phyloP scores from a whole-genome alignment of 2,329 filamentous ascomycete species.

The Aspergillus eucalypticola region DNA sequence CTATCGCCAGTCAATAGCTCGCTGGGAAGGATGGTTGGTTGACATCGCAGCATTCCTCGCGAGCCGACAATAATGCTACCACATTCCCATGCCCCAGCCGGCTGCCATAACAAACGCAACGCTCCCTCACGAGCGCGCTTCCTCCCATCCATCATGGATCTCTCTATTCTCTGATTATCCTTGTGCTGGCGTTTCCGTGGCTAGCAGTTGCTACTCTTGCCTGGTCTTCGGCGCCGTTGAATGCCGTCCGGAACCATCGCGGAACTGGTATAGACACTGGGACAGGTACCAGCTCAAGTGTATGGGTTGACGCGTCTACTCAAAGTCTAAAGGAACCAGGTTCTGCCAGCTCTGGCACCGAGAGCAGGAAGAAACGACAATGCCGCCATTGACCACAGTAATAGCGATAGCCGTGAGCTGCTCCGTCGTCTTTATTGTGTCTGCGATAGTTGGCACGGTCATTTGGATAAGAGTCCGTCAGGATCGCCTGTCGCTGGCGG shows the following conservation, averaged over 20 bases:
- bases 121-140: conserved; percentile 16
- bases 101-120: conserved; percentile 34
- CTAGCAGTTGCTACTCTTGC: conserved; percentile 11
- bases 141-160: conserved; percentile 13
- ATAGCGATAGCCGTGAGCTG: conserved; percentile 39
- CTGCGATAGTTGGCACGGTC: conserved; percentile 33
- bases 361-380: conserved; percentile 20
- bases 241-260: not conserved
- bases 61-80: conserved; percentile 28
- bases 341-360: not conserved
- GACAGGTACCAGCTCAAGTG: not conserved
- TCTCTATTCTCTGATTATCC: conserved; percentile 11
- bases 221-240: conserved; percentile 8
- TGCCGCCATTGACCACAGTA: conserved; percentile 35
- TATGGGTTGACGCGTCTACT: conserved; percentile 5
- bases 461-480: conserved; percentile 40
- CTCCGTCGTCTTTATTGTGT: conserved; percentile 36
- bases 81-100: conserved; percentile 31
- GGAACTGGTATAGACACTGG: not conserved
- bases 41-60: conserved; percentile 34
- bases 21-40: conserved; percentile 16
- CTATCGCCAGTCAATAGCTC: not conserved
- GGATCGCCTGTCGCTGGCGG: conserved; percentile 31
- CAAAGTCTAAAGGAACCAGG: not conserved
- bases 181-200: conserved; percentile 10